Conservation (phyloP, 2,329 filamentous ascomycete genomes). For the Zymoseptoria ardabiliae region DNA sequence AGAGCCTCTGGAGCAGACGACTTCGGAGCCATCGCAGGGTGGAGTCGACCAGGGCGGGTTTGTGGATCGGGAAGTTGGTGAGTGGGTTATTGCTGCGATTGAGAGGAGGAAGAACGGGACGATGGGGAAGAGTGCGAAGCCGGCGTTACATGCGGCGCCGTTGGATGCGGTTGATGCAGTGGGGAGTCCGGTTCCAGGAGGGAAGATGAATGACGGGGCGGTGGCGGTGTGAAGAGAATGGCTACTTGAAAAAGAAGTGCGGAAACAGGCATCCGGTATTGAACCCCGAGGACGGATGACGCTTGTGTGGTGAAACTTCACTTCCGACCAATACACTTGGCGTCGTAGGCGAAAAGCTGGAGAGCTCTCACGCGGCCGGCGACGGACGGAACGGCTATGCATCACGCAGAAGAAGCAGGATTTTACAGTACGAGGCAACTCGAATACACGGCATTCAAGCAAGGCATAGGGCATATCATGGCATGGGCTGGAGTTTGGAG, state of each 20-base stretch:
- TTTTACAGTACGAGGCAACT: not conserved
- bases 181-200: constrained; percentile 2
- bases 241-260: too few relatives aligned
- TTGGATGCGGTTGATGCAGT: constrained; percentile 60
- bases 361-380: too few relatives aligned
- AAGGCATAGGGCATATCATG: not conserved
- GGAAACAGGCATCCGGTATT: too few relatives aligned
- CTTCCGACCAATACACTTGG: too few relatives aligned
- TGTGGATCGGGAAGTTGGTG: constrained; percentile 72
- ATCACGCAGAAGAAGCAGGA: not conserved
- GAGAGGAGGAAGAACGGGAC: constrained; percentile 56
- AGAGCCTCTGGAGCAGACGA: constrained; percentile 21
- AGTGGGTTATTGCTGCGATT: constrained; percentile 72
- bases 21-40: constrained; percentile 24
- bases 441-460: not conserved
- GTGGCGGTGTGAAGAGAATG: not conserved
- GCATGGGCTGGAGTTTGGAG: not conserved
- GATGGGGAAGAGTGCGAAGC: constrained; percentile 53
- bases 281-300: too few relatives aligned
- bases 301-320: too few relatives aligned
- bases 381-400: not conserved
- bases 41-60: constrained; percentile 23
- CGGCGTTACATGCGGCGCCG: constrained; percentile 80
- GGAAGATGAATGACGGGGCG: not conserved
- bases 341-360: too few relatives aligned